A percentile compares a stretch with the other conserved stretches of the same genome.
These are phyloP conservation scores for Panellus pusillus DNA, from an alignment of 768 basidiomycete species.

Conservation along the genomic window DNA sequence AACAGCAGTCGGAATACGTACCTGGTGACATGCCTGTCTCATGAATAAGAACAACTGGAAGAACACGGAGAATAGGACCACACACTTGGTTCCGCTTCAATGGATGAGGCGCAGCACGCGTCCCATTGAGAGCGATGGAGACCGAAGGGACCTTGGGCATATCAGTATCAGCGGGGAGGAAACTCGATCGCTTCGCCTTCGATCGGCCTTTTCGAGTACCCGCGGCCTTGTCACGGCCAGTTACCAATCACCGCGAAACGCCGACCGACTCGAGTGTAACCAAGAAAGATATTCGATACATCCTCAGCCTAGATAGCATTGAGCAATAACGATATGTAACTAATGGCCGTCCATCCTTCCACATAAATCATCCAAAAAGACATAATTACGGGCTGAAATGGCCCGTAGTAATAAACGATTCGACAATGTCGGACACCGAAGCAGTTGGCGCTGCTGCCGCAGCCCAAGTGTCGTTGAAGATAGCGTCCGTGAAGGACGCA, in stretches of 20 bases:
- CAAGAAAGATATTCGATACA: not conserved
- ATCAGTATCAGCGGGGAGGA: conserved; percentile 11
- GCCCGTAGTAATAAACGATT: conserved; percentile 33
- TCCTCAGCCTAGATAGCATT: not conserved
- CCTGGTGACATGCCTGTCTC: conserved; percentile 55
- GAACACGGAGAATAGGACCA: not conserved
- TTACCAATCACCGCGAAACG: too few relatives aligned
- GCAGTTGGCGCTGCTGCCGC: conserved; percentile 37
- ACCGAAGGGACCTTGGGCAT: conserved; percentile 41
- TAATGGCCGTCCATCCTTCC: not conserved
- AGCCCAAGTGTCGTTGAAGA: conserved; percentile 52
- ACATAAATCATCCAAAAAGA: conserved; percentile 10
- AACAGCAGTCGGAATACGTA: conserved; percentile 22
- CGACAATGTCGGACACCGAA: conserved; percentile 46
- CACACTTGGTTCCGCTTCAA: conserved; percentile 52
- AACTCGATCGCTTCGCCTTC: not conserved
- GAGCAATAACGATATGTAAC: conserved; percentile 12
- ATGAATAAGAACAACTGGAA: not conserved
- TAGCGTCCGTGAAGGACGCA: conserved; percentile 39
- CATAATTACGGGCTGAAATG: conserved; percentile 24
- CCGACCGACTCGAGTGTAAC: too few relatives aligned
- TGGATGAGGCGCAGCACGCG: conserved; percentile 41
- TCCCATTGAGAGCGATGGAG: conserved; percentile 26
- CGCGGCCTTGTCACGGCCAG: too few relatives aligned
- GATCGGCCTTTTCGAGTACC: too few relatives aligned